phyloP scores from a whole-genome alignment of 1,284 basidiomycete genomes.

The Ceratobasidium sp. region DNA sequence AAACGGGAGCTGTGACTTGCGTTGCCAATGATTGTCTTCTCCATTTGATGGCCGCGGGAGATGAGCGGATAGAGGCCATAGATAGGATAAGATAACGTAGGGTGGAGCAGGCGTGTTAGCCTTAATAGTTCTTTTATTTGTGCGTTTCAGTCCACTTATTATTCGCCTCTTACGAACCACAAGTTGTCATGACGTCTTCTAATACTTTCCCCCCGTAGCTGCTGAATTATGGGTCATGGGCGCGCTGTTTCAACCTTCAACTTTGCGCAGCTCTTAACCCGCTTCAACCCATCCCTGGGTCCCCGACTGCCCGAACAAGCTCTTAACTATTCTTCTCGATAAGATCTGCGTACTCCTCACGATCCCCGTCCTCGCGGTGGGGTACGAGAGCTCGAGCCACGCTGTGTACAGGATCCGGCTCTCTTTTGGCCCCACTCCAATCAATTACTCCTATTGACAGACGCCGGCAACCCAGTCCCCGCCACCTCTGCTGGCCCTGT shows the following conservation, averaged over 20 bases:
- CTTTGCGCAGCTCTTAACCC: conserved; percentile 7
- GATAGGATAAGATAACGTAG: conserved; percentile 8
- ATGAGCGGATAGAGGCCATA: conserved; percentile 19
- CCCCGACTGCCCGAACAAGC: background rate
- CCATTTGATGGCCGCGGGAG: conserved; percentile 28
- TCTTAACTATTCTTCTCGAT: conserved; percentile 10
- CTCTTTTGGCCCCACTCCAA: conserved; percentile 32
- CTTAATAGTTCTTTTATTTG: conserved; percentile 8
- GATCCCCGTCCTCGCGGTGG: conserved; percentile 28
- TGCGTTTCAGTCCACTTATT: conserved; percentile 33
- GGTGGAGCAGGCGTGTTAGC: background rate
- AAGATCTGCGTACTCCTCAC: conserved; percentile 18
- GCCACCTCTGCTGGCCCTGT: conserved; percentile 20
- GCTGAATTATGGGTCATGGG: background rate
- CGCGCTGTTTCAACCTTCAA: background rate
- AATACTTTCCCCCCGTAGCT: conserved; percentile 6
- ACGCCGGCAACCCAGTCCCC: conserved; percentile 38
- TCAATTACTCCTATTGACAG: conserved; percentile 10
- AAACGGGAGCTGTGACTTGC: conserved; percentile 21
- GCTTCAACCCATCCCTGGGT: background rate
- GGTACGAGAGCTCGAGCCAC: conserved; percentile 41
- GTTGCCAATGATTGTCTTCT: conserved; percentile 22
- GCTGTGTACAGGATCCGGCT: conserved; percentile 33
- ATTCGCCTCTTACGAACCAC: conserved; percentile 21
- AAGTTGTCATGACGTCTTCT: conserved; percentile 40